Evolutionary conservation across 2,329 filamentous ascomycete species (phyloP).

Genomic region (Thermothelomyces thermophilus): DNA sequence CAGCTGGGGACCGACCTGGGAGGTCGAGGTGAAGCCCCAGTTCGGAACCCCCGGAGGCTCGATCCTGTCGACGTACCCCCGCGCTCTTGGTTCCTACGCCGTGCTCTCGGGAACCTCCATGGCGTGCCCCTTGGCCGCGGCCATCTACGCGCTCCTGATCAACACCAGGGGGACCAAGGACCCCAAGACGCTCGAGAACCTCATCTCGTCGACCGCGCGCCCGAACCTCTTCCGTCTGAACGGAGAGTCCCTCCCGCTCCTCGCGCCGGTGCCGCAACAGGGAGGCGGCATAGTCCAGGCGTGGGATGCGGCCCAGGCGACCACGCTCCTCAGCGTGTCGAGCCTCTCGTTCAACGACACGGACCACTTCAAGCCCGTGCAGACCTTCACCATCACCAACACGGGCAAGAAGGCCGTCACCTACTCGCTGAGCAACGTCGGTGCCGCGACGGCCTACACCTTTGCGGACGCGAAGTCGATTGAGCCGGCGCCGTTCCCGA

Average conservation of each 20-base stretch:
- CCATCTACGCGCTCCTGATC: slow-evolving; percentile 47
- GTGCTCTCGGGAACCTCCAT: slow-evolving; percentile 50
- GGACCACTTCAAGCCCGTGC: slow-evolving; percentile 43
- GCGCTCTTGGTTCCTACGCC: slow-evolving; percentile 36
- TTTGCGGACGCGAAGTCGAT: slow-evolving; percentile 32
- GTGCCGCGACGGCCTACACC: slow-evolving; percentile 49
- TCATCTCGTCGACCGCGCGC: slow-evolving; percentile 44
- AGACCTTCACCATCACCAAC: slow-evolving; percentile 52
- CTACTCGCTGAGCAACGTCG: slow-evolving; percentile 46
- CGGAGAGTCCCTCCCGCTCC: slow-evolving; percentile 29
- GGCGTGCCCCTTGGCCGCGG: slow-evolving; percentile 45
- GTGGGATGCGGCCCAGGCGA: slow-evolving; percentile 50
- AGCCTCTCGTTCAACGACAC: slow-evolving; percentile 60
- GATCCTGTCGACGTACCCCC: slow-evolving; percentile 47
- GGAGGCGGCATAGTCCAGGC: slow-evolving; percentile 56
- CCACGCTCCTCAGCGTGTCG: slow-evolving; percentile 46
- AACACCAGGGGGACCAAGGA: slow-evolving; percentile 46
- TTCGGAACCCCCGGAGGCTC: slow-evolving; percentile 41
- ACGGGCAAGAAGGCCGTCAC: slow-evolving; percentile 40
- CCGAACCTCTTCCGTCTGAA: slow-evolving; percentile 45
- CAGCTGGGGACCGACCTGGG: slow-evolving; percentile 56
- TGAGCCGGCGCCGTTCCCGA: slow-evolving; percentile 39
- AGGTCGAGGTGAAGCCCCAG: slow-evolving; percentile 47
- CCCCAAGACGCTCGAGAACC: slow-evolving; percentile 42
- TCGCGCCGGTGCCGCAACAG: slow-evolving; percentile 54